Base-by-base conservation (phyloP, 2,329 filamentous ascomycete genomes). In the Dothideomycetes sp. region DNA sequence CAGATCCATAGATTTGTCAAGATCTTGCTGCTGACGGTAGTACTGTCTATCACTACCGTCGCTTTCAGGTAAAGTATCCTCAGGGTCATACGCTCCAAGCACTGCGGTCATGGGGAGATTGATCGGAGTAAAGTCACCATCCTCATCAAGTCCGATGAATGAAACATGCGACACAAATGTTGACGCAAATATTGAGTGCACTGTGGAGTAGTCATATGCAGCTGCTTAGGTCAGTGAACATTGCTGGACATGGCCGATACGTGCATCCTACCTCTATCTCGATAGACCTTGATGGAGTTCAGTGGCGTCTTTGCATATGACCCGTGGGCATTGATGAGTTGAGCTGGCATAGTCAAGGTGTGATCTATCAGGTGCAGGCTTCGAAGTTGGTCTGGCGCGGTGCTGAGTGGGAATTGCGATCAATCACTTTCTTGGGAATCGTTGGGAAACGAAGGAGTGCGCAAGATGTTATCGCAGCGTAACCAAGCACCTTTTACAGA, bases 211-310 rank as follows among this genome's bases (percentile, higher is more conserved):
- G 30, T 37, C 39, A 19, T 41, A 41, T 10, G 31, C 34, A 19
- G 39, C 39, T 37, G 16, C 9, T 27, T 12, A 7, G 7, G 12
- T 27, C 22, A 10, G 4, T 16, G 8, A 29, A n/a, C 19, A 19
- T 35, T 11, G 10, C 11, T 35, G 19, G 19, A 10, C 33, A 12
- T 12, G 33, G 19, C 19, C 15, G 3, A n/a, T 22, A 27, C 12
- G 10, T 4, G 17, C 9, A 5, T 14, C 4, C 4, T 36, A 41
- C 38, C 38, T 41, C 39, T 37, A 15, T 41, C 32, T 29, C 35
- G 36, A 30, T 41, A 41, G 10, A 41, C 39, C 34, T 37, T 37
- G 39, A 41, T 37, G 29, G 39, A 36, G 34, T 41, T 37, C 31
- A 41, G 34, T 3, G 27, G 17, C 4, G 39, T 41, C 31, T 41